phyloP scores from a whole-genome alignment of 2,329 filamentous ascomycete genomes.

The Cladophialophora carrionii region DNA sequence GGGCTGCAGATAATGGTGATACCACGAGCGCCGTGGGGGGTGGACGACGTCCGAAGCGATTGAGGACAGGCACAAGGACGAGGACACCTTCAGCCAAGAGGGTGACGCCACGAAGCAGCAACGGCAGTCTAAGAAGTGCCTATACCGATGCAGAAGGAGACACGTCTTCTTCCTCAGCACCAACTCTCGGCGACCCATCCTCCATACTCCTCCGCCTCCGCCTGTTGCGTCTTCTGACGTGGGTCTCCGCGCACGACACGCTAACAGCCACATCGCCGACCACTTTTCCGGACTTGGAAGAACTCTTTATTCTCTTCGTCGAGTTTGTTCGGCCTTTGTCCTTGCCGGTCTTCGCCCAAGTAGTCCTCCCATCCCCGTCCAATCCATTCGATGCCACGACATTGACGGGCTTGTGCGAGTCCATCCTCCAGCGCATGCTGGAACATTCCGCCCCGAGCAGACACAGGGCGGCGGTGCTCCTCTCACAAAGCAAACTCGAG shows the following conservation, averaged over 20 bases:
- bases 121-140: constrained; percentile 23
- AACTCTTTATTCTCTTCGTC: constrained; percentile 50
- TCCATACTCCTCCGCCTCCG: constrained; percentile 51
- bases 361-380: constrained; percentile 45
- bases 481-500: constrained; percentile 57
- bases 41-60: constrained; percentile 23
- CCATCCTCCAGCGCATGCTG: constrained; percentile 56
- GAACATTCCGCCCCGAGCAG: constrained; percentile 47
- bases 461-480: constrained; percentile 46
- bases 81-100: constrained; percentile 41
- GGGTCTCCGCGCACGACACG: constrained; percentile 45
- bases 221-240: constrained; percentile 50
- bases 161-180: constrained; percentile 4
- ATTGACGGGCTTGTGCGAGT: constrained; percentile 58
- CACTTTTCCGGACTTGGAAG: constrained; percentile 45
- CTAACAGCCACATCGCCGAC: constrained; percentile 31
- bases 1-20: constrained; percentile 24
- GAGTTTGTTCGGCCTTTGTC: constrained; percentile 53
- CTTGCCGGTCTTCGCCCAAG: constrained; percentile 51
- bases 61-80: constrained; percentile 29
- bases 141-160: constrained; percentile 27
- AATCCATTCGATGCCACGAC: constrained; percentile 34
- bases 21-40: constrained; percentile 8
- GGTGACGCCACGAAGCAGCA: constrained; percentile 23
- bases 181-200: constrained; percentile 45